Conservation (phyloP, 139 green algal species). For the Tetradesmus lagerheimii region DNA sequence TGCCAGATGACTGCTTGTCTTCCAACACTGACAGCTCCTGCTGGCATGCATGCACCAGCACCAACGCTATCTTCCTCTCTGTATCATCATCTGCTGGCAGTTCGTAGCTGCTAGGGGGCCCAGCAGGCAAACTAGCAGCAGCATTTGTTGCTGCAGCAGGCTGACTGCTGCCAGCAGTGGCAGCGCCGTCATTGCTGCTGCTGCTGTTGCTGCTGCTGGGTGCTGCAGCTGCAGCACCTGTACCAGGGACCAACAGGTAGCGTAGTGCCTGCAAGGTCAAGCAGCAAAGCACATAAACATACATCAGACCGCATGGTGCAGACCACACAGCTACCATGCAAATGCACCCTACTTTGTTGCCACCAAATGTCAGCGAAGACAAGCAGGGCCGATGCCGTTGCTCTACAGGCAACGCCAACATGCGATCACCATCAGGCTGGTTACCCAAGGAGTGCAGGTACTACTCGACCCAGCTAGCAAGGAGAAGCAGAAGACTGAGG, state of each 20-base stretch:
- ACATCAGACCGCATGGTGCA: no score
- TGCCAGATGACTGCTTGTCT: neutral
- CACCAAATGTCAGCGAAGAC: no score
- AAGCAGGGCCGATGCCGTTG: no score
- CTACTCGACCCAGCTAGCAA: no score
- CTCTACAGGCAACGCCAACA: no score
- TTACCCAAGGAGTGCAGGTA: no score
- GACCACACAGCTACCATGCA: no score
- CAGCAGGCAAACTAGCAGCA: neutral
- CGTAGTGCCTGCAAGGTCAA: slow-evolving; percentile 42
- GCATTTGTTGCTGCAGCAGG: slow-evolving; percentile 23
- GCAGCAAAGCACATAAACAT: no score
- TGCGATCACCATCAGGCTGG: no score
- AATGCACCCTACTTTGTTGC: no score
- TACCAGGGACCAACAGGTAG: slow-evolving; percentile 16
- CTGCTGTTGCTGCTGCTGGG: neutral
- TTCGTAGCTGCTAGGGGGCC: neutral
- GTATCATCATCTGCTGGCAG: slow-evolving; percentile 10
- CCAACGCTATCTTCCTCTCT: slow-evolving; percentile 50
- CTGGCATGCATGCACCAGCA: slow-evolving; percentile 55
- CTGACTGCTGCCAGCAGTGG: neutral
- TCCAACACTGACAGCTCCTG: slow-evolving; percentile 53
- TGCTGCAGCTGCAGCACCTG: neutral
- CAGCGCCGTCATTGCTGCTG: neutral
- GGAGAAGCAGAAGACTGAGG: no score